phyloP scores from a whole-genome alignment of 78 protist species.

The Pigoraptor vietnamica region DNA sequence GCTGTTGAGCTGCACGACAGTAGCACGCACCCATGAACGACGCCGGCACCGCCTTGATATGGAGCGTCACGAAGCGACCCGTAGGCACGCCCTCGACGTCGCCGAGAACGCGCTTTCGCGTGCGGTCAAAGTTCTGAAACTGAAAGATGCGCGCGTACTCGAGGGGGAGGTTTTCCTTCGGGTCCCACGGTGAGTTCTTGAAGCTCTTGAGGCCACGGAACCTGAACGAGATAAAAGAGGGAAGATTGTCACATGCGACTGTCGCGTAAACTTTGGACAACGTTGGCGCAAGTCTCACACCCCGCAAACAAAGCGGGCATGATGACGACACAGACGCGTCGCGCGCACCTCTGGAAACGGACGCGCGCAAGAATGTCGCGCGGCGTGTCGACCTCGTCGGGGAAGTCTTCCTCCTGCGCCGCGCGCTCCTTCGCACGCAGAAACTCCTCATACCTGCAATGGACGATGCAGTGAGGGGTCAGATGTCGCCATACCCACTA shows the following conservation, averaged over 20 bases:
- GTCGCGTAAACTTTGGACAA: not conserved
- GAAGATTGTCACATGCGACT: not conserved
- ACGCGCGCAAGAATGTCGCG: slow-evolving; percentile 59
- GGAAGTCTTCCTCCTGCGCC: slow-evolving; percentile 62
- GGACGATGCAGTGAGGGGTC: too few relatives aligned
- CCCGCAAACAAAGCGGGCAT: too few relatives aligned
- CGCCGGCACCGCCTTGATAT: not conserved
- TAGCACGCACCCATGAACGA: not conserved
- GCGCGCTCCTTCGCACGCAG: not conserved
- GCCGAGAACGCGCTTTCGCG: slow-evolving; percentile 8
- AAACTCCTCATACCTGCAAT: not conserved
- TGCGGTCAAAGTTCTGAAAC: slow-evolving; percentile 65
- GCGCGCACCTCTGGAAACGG: slow-evolving; percentile 63
- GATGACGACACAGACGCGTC: not conserved
- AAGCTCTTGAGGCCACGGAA: slow-evolving; percentile 81
- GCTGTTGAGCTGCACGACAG: not conserved
- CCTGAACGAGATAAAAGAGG: slow-evolving; percentile 22
- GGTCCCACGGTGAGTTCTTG: slow-evolving; percentile 89
- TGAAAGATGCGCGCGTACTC: slow-evolving; percentile 90
- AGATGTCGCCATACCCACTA: too few relatives aligned
- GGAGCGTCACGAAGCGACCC: not conserved
- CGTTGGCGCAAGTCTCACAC: too few relatives aligned
- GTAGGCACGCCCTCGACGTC: not conserved
- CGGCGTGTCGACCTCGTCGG: slow-evolving; percentile 93
- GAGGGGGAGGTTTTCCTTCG: slow-evolving; percentile 87